These are phyloP conservation scores for Hypoxylon perforatum DNA, from an alignment of 495 filamentous ascomycete species.

Conservation along the genomic window DNA sequence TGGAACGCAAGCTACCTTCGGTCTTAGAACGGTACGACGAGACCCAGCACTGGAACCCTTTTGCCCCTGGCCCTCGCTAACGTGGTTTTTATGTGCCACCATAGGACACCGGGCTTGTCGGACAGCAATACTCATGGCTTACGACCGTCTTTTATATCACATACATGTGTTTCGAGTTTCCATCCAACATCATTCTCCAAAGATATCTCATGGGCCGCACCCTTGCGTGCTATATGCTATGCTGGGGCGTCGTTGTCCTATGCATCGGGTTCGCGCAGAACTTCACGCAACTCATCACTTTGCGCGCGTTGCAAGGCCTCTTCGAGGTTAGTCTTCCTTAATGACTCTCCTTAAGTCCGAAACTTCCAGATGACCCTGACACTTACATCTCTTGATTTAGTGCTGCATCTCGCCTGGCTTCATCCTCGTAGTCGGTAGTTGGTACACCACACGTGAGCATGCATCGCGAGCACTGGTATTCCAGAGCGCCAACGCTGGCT, in stretches of 20 bases:
- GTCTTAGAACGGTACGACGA: conserved; percentile 30
- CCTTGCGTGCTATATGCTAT: conserved; percentile 49
- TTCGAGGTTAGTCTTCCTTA: conserved; percentile 42
- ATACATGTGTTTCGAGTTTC: conserved; percentile 49
- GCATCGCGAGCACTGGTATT: conserved; percentile 51
- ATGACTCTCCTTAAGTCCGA: background rate
- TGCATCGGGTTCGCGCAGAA: conserved; percentile 49
- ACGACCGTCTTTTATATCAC: conserved; percentile 50
- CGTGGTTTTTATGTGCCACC: background rate
- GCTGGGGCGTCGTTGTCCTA: conserved; percentile 46
- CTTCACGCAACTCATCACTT: conserved; percentile 46
- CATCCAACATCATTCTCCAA: conserved; percentile 46
- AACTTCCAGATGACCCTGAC: background rate
- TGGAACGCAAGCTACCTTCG: conserved; percentile 47
- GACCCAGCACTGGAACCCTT: background rate
- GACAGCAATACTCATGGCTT: conserved; percentile 50
- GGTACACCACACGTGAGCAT: conserved; percentile 53
- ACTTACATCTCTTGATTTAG: conserved; percentile 9
- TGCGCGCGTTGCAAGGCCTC: conserved; percentile 50
- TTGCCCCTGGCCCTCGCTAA: background rate
- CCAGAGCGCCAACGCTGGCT: conserved; percentile 55
- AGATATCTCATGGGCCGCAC: conserved; percentile 47
- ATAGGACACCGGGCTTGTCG: conserved; percentile 46
- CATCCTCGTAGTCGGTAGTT: conserved; percentile 48
- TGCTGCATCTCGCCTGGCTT: conserved; percentile 56